Evolutionary conservation across 331 rosid genomes (phyloP).

Genomic region (Erythrophleum ivorense): DNA sequence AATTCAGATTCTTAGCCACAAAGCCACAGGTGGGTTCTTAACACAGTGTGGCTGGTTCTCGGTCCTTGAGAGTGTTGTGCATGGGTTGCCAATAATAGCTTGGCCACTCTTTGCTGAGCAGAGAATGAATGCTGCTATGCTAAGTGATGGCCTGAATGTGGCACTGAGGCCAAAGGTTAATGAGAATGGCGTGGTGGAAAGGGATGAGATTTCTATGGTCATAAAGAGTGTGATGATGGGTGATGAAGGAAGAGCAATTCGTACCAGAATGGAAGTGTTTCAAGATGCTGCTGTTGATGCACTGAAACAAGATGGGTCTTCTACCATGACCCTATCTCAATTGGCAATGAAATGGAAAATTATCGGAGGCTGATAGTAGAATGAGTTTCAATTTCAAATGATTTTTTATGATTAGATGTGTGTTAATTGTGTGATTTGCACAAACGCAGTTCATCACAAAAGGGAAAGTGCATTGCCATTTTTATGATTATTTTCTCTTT

Average conservation of each 20-base stretch:
- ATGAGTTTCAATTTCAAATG: not conserved
- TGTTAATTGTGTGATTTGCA: too few species aligned
- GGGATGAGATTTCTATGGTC: slow-evolving; percentile 36
- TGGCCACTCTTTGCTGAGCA: not conserved
- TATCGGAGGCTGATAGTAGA: not conserved
- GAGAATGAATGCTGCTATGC: not conserved
- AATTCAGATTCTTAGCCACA: not conserved
- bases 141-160: slow-evolving; percentile 45
- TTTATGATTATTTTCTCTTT: too few species aligned
- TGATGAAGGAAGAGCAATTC: slow-evolving; percentile 34
- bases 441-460: too few species aligned
- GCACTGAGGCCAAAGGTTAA: slow-evolving; percentile 43
- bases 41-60: slow-evolving; percentile 2
- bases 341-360: slow-evolving; percentile 13
- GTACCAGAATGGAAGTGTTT: slow-evolving; percentile 12
- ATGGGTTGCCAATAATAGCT: not conserved
- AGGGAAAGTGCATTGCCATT: too few species aligned
- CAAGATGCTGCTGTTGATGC: slow-evolving; percentile 35
- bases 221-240: slow-evolving; percentile 41
- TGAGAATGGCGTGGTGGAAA: slow-evolving; percentile 41
- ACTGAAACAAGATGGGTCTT: slow-evolving; percentile 28
- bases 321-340: slow-evolving; percentile 1
- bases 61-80: not conserved
- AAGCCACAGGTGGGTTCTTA: not conserved
- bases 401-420: too few species aligned